Conservation (phyloP, 1,139 yeast genomes). For the Kluyveromyces marxianus region DNA sequence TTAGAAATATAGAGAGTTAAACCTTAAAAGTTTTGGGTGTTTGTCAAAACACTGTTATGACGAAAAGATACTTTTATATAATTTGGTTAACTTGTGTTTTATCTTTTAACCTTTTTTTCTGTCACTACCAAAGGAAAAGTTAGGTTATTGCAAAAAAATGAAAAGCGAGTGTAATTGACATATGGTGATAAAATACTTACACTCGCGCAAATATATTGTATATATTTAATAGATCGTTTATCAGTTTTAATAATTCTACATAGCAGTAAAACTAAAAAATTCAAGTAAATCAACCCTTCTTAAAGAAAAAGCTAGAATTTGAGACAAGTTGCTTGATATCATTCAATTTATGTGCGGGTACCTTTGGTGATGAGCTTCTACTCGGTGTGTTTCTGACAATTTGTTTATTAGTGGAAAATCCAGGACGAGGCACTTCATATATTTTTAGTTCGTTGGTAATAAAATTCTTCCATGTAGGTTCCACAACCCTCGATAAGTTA, state of each 20-base stretch:
- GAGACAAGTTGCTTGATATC: constrained; percentile 18
- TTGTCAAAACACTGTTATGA: no score
- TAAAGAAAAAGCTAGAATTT: constrained; percentile 17
- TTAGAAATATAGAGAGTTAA: no score
- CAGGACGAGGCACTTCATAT: constrained; percentile 1
- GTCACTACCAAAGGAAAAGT: no score
- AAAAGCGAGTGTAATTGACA: no score
- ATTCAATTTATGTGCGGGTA: constrained; percentile 10
- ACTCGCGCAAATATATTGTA: no score
- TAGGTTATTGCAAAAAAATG: no score
- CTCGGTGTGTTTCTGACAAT: constrained; percentile 10
- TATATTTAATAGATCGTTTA: no score
- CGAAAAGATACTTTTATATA: no score
- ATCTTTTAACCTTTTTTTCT: no score
- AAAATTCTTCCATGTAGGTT: constrained; percentile 24
- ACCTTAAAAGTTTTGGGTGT: no score
- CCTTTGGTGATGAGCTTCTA: constrained; percentile 9
- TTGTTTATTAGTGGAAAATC: constrained; percentile 1
- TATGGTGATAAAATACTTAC: no score
- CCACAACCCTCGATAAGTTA: constrained; percentile 20
- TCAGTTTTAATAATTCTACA: not conserved
- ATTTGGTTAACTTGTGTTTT: no score
- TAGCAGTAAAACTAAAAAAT: not conserved
- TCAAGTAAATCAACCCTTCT: constrained; percentile 4
- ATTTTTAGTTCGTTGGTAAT: constrained; percentile 19